Percentiles rank a stretch among this genome's conserved stretches.
Conservation (phyloP, 1,139 yeast species). For the Protomyces pachydermus region DNA sequence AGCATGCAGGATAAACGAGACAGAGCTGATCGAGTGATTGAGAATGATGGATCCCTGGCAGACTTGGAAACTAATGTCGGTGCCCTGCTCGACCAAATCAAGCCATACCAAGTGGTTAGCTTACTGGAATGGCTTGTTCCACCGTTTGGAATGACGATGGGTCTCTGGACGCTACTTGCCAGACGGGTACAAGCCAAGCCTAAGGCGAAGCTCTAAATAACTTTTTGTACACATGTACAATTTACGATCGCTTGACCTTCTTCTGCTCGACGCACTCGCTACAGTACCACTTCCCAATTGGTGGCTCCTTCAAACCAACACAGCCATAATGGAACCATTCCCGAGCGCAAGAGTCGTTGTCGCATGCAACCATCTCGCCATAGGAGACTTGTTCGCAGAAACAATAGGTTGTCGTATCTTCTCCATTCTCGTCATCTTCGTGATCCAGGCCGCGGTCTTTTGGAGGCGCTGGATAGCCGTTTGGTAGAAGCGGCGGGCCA, state of each 20-base stretch:
- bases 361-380: conserved; percentile 93
- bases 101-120: conserved; percentile 27
- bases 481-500: conserved; percentile 21
- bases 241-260: neutral
- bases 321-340: conserved; percentile 84
- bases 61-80: conserved; percentile 35
- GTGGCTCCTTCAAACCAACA: conserved; percentile 59
- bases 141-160: conserved; percentile 18
- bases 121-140: conserved; percentile 27
- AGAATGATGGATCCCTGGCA: conserved; percentile 54
- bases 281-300: conserved; percentile 44
- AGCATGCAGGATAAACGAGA: conserved; percentile 52
- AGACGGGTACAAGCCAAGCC: neutral
- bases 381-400: conserved; percentile 79
- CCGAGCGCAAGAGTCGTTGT: conserved; percentile 68
- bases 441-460: conserved; percentile 39
- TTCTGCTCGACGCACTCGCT: conserved; percentile 33
- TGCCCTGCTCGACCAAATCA: conserved; percentile 11
- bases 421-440: conserved; percentile 50
- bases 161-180: conserved; percentile 1
- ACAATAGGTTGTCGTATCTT: conserved; percentile 52
- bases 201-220: neutral
- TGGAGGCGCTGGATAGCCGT: conserved; percentile 22
- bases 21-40: conserved; percentile 62
- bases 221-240: neutral